These are phyloP conservation scores for Neurospora sp. DNA, from an alignment of 495 filamentous ascomycete genomes.

Conservation along the genomic window DNA sequence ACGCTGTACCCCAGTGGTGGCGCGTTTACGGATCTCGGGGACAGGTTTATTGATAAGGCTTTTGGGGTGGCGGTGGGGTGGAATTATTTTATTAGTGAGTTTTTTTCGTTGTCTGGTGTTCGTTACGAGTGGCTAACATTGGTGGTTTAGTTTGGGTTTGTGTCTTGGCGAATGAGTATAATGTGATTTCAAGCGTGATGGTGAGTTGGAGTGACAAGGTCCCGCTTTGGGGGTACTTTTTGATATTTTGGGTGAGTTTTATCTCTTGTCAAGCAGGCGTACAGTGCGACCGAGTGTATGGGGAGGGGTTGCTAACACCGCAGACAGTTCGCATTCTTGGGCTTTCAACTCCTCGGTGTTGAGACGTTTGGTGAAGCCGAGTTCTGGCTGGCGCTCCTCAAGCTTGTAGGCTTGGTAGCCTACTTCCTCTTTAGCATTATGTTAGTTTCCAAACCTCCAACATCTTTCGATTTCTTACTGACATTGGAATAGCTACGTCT, in stretches of 20 bases:
- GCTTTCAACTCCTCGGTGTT: slow-evolving; percentile 38
- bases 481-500: slow-evolving; percentile 27
- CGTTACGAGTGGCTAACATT: background rate
- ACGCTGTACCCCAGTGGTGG: slow-evolving; percentile 60
- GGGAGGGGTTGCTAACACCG: slow-evolving; percentile 6
- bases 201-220: slow-evolving; percentile 47
- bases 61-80: slow-evolving; percentile 80
- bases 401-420: slow-evolving; percentile 56
- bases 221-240: slow-evolving; percentile 46
- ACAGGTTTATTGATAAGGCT: slow-evolving; percentile 63
- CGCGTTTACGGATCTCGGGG: slow-evolving; percentile 48
- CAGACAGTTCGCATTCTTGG: slow-evolving; percentile 28
- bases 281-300: background rate
- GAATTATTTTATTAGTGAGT: slow-evolving; percentile 53
- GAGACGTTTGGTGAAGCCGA: slow-evolving; percentile 53
- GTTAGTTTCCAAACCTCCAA: slow-evolving; percentile 2
- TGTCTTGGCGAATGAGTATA: slow-evolving; percentile 48
- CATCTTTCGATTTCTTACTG: background rate
- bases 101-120: background rate
- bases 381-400: slow-evolving; percentile 53
- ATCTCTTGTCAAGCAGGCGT: background rate
- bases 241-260: slow-evolving; percentile 54
- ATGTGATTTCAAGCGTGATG: slow-evolving; percentile 49
- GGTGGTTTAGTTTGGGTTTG: slow-evolving; percentile 40
- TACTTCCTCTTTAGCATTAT: slow-evolving; percentile 63